Evolutionary conservation across 441 rosid species (phyloP).

Genomic region (Isatis lusitanica): DNA sequence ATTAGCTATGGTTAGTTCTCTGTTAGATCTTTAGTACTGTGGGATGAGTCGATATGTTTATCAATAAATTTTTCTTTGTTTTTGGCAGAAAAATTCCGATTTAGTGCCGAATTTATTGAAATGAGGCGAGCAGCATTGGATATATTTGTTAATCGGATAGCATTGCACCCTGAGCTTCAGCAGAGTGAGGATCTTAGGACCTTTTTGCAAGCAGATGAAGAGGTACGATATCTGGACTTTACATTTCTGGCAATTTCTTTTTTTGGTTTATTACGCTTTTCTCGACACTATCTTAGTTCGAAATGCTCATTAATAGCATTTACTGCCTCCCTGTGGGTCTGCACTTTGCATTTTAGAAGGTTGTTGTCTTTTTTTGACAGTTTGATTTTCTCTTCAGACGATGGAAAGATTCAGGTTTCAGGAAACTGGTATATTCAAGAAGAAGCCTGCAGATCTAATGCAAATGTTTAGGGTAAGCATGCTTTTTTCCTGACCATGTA

Average conservation of each 20-base stretch:
- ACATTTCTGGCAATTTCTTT: background rate
- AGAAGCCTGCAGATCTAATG: conserved; percentile 89
- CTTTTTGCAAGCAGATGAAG: conserved; percentile 97
- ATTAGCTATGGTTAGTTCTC: background rate
- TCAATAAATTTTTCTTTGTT: conserved; percentile 20
- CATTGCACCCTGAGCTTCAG: conserved; percentile 82
- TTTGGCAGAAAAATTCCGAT: conserved; percentile 90
- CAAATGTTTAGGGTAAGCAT: conserved; percentile 88
- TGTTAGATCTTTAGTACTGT: background rate
- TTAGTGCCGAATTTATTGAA: conserved; percentile 97
- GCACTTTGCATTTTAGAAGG: conserved; percentile 9
- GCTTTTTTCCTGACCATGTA: conserved; percentile 15
- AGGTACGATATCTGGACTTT: conserved; percentile 48
- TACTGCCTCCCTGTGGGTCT: background rate
- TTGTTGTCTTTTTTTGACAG: conserved; percentile 24
- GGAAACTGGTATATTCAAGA: conserved; percentile 81
- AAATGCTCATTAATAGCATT: background rate
- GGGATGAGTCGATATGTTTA: background rate
- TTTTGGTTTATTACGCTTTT: background rate
- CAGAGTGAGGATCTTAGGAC: conserved; percentile 96
- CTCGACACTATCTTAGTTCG: background rate
- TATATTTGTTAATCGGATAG: conserved; percentile 87
- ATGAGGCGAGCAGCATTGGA: conserved; percentile 94
- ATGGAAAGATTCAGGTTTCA: conserved; percentile 93
- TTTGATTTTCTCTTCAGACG: conserved; percentile 51